Base-by-base conservation (phyloP, 1,284 basidiomycete species). In the Megacollybia platyphylla region DNA sequence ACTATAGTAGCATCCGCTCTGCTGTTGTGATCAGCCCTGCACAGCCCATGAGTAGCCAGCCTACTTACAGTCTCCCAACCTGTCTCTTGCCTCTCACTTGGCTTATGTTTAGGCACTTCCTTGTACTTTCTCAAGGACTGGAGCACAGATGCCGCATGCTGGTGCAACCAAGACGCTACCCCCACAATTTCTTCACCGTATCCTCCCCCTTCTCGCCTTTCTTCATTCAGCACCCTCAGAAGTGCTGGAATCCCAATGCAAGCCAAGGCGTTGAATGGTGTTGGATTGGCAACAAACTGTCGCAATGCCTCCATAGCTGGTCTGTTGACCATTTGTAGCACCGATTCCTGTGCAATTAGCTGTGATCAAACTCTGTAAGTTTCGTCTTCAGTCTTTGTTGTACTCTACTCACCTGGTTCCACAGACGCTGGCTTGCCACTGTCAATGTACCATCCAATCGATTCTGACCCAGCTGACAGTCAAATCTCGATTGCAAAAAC, bases 1-100 rank as follows among this genome's bases (percentile, higher is more conserved):
- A n/a, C 45, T 46, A 29, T 52, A 55, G 17, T 39, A 47, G 31
- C 42, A 49, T 5, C 52, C 51, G 1, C 45, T 51, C 52, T 53
- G 6, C n/a, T 15, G 28, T 31, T 17, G 10, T 8, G 17, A 15
- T 37, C 9, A 18, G 36, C 8, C 13, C 24, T 18, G 5, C 13
- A 27, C 13, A 27, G 28, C 15, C n/a, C 9, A 11, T 13, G 8
- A 15, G n/a, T 5, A n/a, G 6, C 4, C n/a, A 43, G 13, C 17
- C 9, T 10, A 27, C 28, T 27, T 34, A 32, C 36, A 17, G 13
- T 38, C 18, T 6, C 28, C n/a, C 35, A 24, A 31, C n/a, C 10
- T 7, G 6, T 17, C 35, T 6, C 13, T 7, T 26, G 24, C n/a
- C 15, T 11, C 8, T 37, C 15, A 8, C 13, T 31, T 8, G 9